A percentile compares a stretch with the other conserved stretches of the same genome.
Conservation (phyloP, 2,329 filamentous ascomycete genomes). For the Curvularia hawaiiensis region DNA sequence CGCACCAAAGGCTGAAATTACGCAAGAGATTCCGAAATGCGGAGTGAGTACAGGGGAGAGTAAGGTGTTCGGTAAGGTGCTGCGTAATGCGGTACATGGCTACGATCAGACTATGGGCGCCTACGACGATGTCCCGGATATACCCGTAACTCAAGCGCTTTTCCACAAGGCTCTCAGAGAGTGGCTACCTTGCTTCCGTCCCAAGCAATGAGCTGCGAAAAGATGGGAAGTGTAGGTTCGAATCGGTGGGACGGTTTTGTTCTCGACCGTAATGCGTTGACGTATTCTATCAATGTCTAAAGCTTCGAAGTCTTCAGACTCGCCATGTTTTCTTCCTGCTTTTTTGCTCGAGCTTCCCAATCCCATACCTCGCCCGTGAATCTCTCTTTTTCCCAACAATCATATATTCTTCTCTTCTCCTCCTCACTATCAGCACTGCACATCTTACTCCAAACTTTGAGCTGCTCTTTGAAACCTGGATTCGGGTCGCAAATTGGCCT, state of each 20-base stretch:
- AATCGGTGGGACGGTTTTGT: neutral
- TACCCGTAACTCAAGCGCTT: constrained; percentile 41
- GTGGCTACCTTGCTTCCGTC: constrained; percentile 54
- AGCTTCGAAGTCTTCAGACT: neutral
- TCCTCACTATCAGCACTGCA: constrained; percentile 26
- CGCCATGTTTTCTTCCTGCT: neutral
- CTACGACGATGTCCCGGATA: constrained; percentile 33
- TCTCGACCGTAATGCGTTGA: neutral
- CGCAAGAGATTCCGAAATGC: constrained; percentile 36
- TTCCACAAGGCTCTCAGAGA: constrained; percentile 51
- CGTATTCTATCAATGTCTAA: neutral
- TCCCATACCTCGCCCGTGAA: constrained; percentile 47
- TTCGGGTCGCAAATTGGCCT: constrained; percentile 44
- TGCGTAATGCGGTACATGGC: constrained; percentile 56
- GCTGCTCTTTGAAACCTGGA: constrained; percentile 42
- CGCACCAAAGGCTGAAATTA: constrained; percentile 41
- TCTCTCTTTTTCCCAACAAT: constrained; percentile 39
- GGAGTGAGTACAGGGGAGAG: constrained; percentile 42
- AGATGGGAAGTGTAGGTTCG: constrained; percentile 7
- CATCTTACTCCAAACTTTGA: constrained; percentile 37
- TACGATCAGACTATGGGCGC: constrained; percentile 27
- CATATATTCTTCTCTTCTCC: constrained; percentile 34
- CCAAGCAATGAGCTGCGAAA: constrained; percentile 18
- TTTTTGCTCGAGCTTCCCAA: constrained; percentile 35
- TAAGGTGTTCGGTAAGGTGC: constrained; percentile 56